A percentile compares a stretch with the other conserved stretches of the same genome.
Evolutionary conservation across 768 basidiomycete species (phyloP).

Genomic region (Cystofilobasidium capitatum): DNA sequence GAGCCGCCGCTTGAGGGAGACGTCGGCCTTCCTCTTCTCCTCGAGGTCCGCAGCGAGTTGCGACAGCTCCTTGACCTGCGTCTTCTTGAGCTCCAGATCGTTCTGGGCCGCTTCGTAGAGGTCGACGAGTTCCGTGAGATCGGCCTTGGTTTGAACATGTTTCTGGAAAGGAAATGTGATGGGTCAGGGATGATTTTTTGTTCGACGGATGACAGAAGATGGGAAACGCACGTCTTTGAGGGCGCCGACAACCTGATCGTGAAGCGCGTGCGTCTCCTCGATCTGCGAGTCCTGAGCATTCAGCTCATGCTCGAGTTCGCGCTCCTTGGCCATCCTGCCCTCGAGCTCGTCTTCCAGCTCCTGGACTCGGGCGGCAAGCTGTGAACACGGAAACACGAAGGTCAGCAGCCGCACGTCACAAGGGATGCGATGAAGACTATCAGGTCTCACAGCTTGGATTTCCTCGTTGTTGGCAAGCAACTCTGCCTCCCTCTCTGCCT

Average conservation of each 20-base stretch:
- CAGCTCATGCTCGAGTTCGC: constrained; percentile 50
- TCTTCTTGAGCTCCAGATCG: constrained; percentile 58
- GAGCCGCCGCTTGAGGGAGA: constrained; percentile 40
- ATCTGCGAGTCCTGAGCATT: constrained; percentile 39
- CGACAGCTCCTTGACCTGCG: constrained; percentile 52
- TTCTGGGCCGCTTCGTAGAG: constrained; percentile 52
- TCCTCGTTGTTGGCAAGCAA: constrained; percentile 63
- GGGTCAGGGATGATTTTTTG: not conserved
- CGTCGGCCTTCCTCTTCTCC: constrained; percentile 43
- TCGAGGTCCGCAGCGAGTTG: not conserved
- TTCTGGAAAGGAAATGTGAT: constrained; percentile 46
- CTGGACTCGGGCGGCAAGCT: constrained; percentile 60
- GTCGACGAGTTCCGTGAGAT: constrained; percentile 58
- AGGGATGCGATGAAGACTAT: not conserved
- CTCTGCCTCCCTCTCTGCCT: constrained; percentile 69
- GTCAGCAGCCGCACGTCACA: not conserved
- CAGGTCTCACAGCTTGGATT: constrained; percentile 54
- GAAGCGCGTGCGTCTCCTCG: constrained; percentile 51
- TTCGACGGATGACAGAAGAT: not conserved
- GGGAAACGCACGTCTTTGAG: constrained; percentile 62
- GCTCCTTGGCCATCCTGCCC: constrained; percentile 36
- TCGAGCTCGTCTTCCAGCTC: constrained; percentile 80
- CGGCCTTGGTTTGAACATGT: constrained; percentile 53
- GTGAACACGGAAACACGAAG: not conserved
- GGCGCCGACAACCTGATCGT: constrained; percentile 63